phyloP scores from a whole-genome alignment of 768 basidiomycete species.

The Royoungia palumana region DNA sequence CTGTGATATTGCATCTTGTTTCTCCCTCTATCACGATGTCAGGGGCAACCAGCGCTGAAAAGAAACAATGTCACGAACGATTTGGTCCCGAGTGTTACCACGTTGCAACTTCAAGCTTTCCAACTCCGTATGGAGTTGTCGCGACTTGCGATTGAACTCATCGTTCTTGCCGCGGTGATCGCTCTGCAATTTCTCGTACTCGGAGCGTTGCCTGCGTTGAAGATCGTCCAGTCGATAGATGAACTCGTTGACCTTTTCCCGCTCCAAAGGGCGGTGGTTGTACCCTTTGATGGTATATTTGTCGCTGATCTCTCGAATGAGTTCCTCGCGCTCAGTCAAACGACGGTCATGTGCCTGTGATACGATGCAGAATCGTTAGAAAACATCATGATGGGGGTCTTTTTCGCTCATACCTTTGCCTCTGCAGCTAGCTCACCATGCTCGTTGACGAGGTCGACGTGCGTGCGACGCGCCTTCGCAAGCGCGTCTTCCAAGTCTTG shows the following conservation, averaged over 20 bases:
- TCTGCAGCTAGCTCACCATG: slow-evolving; percentile 73
- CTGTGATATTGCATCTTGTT: slow-evolving; percentile 47
- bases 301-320: slow-evolving; percentile 66
- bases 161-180: slow-evolving; percentile 56
- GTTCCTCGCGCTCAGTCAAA: slow-evolving; percentile 64
- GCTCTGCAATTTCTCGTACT: slow-evolving; percentile 66
- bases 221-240: slow-evolving; percentile 60
- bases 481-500: slow-evolving; percentile 66
- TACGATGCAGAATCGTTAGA: neutral
- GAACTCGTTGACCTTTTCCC: slow-evolving; percentile 73
- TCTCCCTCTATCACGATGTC: slow-evolving; percentile 39
- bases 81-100: slow-evolving; percentile 49
- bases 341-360: slow-evolving; percentile 70
- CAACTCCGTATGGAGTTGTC: slow-evolving; percentile 53
- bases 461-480: slow-evolving; percentile 42
- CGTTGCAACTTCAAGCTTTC: slow-evolving; percentile 54
- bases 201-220: slow-evolving; percentile 56
- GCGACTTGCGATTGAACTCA: slow-evolving; percentile 61
- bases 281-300: slow-evolving; percentile 74
- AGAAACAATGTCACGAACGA: slow-evolving; percentile 39
- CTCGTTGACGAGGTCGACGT: slow-evolving; percentile 53
- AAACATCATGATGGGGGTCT: neutral
- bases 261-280: slow-evolving; percentile 63
- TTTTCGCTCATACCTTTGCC: slow-evolving; percentile 50
- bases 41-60: neutral